phyloP scores from a whole-genome alignment of 2,329 filamentous ascomycete species.

The Sclerotinia trifoliorum region DNA sequence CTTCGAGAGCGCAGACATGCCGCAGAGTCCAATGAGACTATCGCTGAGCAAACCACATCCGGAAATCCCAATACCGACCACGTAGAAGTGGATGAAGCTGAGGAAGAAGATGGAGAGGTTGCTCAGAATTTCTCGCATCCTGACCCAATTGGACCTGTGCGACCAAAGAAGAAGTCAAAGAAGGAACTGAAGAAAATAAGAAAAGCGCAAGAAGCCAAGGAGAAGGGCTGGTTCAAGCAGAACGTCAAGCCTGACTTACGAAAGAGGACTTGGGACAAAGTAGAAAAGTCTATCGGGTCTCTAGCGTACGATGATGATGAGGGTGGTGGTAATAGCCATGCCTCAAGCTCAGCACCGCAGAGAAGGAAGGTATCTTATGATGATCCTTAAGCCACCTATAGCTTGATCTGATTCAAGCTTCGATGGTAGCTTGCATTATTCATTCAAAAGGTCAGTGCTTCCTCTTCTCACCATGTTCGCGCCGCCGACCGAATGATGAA shows the following conservation, averaged over 20 bases:
- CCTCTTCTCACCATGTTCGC: slow-evolving; percentile 8
- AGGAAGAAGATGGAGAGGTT: slow-evolving; percentile 27
- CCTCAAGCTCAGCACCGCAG: slow-evolving; percentile 40
- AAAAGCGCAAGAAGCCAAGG: slow-evolving; percentile 30
- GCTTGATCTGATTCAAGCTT: background rate
- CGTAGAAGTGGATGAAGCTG: slow-evolving; percentile 17
- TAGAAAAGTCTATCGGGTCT: slow-evolving; percentile 58
- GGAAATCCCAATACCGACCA: background rate
- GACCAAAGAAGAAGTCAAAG: slow-evolving; percentile 20
- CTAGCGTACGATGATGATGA: slow-evolving; percentile 57
- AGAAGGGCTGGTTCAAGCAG: slow-evolving; percentile 41
- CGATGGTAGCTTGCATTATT: background rate
- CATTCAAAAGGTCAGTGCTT: slow-evolving; percentile 19
- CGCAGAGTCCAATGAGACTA: slow-evolving; percentile 28
- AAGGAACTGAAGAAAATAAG: slow-evolving; percentile 30
- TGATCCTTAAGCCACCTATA: slow-evolving; percentile 43
- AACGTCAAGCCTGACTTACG: slow-evolving; percentile 58
- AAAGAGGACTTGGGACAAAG: slow-evolving; percentile 66
- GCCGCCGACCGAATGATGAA: slow-evolving; percentile 67
- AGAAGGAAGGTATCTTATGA: slow-evolving; percentile 49
- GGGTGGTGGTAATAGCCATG: slow-evolving; percentile 31
- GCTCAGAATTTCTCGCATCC: slow-evolving; percentile 16
- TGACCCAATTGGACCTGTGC: slow-evolving; percentile 24
- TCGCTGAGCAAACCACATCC: slow-evolving; percentile 9
- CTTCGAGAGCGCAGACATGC: slow-evolving; percentile 50